Percentiles rank a stretch among this genome's conserved stretches.
These are phyloP conservation scores for Colletotrichum horii DNA, from an alignment of 2,329 filamentous ascomycete species.

Conservation along the genomic window DNA sequence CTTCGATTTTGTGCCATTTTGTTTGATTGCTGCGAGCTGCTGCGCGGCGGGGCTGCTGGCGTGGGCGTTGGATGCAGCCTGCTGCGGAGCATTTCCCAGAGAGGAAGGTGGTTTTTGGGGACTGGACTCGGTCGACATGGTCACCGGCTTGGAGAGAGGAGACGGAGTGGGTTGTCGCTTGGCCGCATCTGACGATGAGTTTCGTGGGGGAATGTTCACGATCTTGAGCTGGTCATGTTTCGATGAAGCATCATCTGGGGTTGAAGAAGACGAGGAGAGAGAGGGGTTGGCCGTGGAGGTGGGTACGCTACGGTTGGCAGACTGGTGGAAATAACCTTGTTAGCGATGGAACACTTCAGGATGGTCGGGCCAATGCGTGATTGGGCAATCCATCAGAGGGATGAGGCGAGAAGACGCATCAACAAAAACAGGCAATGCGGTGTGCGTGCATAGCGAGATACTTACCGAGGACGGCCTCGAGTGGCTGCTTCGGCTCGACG, in stretches of 20 bases:
- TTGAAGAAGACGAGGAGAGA: conserved; percentile 52
- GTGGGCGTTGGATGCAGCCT: conserved; percentile 36
- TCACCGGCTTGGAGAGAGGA: conserved; percentile 74
- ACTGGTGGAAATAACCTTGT: conserved; percentile 55
- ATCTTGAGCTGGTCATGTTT: conserved; percentile 60
- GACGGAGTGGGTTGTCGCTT: conserved; percentile 73
- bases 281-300: conserved; percentile 60
- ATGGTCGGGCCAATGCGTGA: conserved; percentile 34
- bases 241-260: conserved; percentile 48
- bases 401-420: not conserved
- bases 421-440: conserved; percentile 12
- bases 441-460: conserved; percentile 29
- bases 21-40: conserved; percentile 85
- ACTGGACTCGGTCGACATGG: conserved; percentile 60
- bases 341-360: conserved; percentile 47
- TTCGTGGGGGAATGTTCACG: conserved; percentile 65
- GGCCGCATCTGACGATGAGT: conserved; percentile 68
- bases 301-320: conserved; percentile 63
- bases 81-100: conserved; percentile 33
- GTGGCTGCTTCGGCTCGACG: conserved; percentile 60
- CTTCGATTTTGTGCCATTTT: conserved; percentile 78
- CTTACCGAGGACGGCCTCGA: conserved; percentile 73
- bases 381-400: conserved; percentile 44
- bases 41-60: conserved; percentile 75
- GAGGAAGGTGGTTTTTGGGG: conserved; percentile 47